Percentiles rank a stretch among this genome's conserved stretches.
Conservation (phyloP, 2,329 filamentous ascomycete species). For the Exophiala phaeomuriformis region DNA sequence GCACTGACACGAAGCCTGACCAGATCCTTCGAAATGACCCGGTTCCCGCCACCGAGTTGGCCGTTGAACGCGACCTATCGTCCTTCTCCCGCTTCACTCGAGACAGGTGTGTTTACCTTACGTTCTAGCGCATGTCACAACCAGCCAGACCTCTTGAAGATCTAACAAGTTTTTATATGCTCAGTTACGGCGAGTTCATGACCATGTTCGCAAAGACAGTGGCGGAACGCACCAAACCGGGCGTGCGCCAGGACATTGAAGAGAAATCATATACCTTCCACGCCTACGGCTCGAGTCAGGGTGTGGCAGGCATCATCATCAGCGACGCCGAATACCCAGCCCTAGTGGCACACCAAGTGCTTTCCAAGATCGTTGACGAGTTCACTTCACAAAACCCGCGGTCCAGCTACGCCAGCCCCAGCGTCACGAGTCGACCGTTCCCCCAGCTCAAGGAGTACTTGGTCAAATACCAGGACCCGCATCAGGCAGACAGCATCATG, state of each 20-base stretch:
- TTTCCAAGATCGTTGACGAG: slow-evolving; percentile 81
- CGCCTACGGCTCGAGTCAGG: slow-evolving; percentile 67
- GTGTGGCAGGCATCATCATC: slow-evolving; percentile 69
- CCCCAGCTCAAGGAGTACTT: slow-evolving; percentile 75
- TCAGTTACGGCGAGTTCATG: slow-evolving; percentile 62
- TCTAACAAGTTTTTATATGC: slow-evolving; percentile 6
- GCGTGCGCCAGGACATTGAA: slow-evolving; percentile 77
- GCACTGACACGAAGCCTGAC: not conserved
- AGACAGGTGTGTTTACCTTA: slow-evolving; percentile 48
- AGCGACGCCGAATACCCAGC: slow-evolving; percentile 67
- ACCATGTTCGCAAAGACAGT: slow-evolving; percentile 79
- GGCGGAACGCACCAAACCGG: slow-evolving; percentile 74
- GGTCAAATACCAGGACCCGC: slow-evolving; percentile 28
- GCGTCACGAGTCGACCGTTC: slow-evolving; percentile 50
- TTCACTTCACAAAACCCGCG: slow-evolving; percentile 71
- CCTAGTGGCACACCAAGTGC: slow-evolving; percentile 75
- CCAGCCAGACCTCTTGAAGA: not conserved
- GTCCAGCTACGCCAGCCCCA: slow-evolving; percentile 55
- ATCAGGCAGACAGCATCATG: slow-evolving; percentile 80
- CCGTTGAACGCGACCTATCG: slow-evolving; percentile 67
- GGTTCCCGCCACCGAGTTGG: slow-evolving; percentile 69
- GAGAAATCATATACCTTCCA: slow-evolving; percentile 75
- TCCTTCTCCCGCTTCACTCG: slow-evolving; percentile 75
- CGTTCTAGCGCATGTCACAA: not conserved
- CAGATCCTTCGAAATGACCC: slow-evolving; percentile 75